Percentiles rank a stretch among this genome's conserved stretches.
Evolutionary conservation across 805 yeast species (phyloP).

Genomic region (Yarrowia keelungensis): DNA sequence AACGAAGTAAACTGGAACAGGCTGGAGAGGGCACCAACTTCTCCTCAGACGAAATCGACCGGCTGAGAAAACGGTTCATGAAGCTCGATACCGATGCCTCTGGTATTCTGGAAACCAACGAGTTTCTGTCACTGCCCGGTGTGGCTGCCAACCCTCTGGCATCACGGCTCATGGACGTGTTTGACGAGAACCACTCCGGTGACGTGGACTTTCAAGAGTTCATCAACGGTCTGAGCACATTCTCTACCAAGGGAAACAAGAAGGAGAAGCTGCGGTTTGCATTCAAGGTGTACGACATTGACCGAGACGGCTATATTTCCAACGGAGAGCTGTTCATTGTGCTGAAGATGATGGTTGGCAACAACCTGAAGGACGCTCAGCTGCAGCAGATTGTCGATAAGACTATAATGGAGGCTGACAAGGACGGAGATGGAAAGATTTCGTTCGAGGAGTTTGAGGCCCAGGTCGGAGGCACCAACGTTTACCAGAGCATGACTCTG

Average conservation of each 20-base stretch:
- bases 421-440: constrained; percentile 84
- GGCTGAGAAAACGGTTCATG: constrained; percentile 91
- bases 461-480: constrained; percentile 51
- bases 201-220: constrained; percentile 96
- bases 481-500: constrained; percentile 51
- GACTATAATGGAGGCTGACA: constrained; percentile 91
- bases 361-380: constrained; percentile 81
- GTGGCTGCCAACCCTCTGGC: constrained; percentile 91
- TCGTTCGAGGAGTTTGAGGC: constrained; percentile 85
- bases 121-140: constrained; percentile 92
- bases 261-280: constrained; percentile 88
- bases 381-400: constrained; percentile 97
- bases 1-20: constrained; percentile 31
- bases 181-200: constrained; percentile 92
- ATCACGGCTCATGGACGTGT: constrained; percentile 86
- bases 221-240: constrained; percentile 82
- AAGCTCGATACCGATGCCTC: constrained; percentile 91
- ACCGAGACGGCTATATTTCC: constrained; percentile 91
- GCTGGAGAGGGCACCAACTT: constrained; percentile 34
- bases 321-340: constrained; percentile 94
- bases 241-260: constrained; percentile 80
- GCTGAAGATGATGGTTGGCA: constrained; percentile 96
- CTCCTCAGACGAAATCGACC: constrained; percentile 80
- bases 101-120: constrained; percentile 89
- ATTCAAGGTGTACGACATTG: constrained; percentile 93